Evolutionary conservation across 2,329 filamentous ascomycete genomes (phyloP), one percentile per base, ranked within the genome.

Genomic region (Aspergillus versicolor): DNA sequence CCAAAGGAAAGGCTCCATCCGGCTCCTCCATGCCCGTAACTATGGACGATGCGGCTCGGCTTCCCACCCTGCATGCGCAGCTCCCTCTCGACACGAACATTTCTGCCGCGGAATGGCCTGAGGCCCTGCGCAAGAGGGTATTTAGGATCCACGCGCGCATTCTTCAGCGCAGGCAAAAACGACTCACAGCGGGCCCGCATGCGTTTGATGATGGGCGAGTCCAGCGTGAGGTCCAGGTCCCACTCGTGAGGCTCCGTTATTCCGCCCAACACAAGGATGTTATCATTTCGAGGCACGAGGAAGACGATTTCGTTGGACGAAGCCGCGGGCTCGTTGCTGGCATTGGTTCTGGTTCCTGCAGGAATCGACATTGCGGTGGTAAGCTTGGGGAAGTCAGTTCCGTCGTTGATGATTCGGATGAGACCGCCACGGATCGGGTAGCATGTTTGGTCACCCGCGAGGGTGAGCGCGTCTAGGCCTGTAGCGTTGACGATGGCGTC

Each of bases 61-160:
- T 37, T 37, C 8, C 22, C 43, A 21, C 41, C 30, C n/a, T 38
- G 38, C 9, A 3, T 45, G 19, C 47, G 38, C 13, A 74, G 64
- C 58, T 80, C 77, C 1, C 75, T 69, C 63, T 79, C 77, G 7
- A 80, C 75, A 8, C 76, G 70, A 4, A 80, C 75, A 45, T 79
- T 77, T 11, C 61, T 64, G 12, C 63, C 61, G 27, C 77, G 61
- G 59, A 77, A 77, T 5, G 77, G 77, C 5, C 78, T 42, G 13
- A 56, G 32, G 3, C 76, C 78, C 57, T 80, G 78, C 2, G 75
- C 73, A 1, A 80, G 59, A 1, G 77, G 77, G 60, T 79, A 78
- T 5, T 70, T 66, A 4, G 70, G 60, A 53, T 79, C 76, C 15
- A 78, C 50, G 5, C 68, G 68, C 1, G 77, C 77, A 24, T 75